Evolutionary conservation across 192 early-diverging fungal genomes (phyloP).

Genomic region (Podila epicladia): DNA sequence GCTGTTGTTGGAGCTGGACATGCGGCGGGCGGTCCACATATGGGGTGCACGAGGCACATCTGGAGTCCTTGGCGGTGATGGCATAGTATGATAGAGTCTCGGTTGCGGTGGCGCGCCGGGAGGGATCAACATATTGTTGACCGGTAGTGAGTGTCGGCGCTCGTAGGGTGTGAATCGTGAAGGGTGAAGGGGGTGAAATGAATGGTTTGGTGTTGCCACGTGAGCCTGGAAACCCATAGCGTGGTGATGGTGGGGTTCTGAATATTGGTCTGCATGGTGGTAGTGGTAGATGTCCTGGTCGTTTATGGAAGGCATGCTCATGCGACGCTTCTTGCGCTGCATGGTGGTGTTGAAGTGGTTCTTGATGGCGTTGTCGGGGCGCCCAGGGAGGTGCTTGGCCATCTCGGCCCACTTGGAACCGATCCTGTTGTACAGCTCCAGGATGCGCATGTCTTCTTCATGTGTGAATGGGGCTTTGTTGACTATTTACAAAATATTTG

Average conservation of each 20-base stretch:
- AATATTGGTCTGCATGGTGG: not conserved
- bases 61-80: constrained; percentile 38
- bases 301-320: constrained; percentile 36
- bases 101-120: not conserved
- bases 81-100: not conserved
- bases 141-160: constrained; percentile 28
- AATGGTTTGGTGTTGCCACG: not conserved
- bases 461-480: constrained; percentile 27
- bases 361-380: constrained; percentile 30
- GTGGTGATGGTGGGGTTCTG: not conserved
- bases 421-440: constrained; percentile 18
- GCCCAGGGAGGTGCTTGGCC: constrained; percentile 21
- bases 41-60: constrained; percentile 11
- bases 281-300: not conserved
- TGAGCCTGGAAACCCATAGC: not conserved
- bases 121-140: constrained; percentile 4
- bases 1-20: not conserved
- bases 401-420: constrained; percentile 33
- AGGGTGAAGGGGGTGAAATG: not conserved
- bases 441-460: constrained; percentile 20
- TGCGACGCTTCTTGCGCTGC: constrained; percentile 22
- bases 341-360: constrained; percentile 30
- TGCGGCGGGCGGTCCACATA: not conserved
- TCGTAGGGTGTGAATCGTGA: constrained; percentile 34
- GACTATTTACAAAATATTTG: not conserved